Percentiles rank a stretch among this genome's conserved stretches.
phyloP scores from a whole-genome alignment of 2,329 filamentous ascomycete genomes.

The Lomentospora prolificans region DNA sequence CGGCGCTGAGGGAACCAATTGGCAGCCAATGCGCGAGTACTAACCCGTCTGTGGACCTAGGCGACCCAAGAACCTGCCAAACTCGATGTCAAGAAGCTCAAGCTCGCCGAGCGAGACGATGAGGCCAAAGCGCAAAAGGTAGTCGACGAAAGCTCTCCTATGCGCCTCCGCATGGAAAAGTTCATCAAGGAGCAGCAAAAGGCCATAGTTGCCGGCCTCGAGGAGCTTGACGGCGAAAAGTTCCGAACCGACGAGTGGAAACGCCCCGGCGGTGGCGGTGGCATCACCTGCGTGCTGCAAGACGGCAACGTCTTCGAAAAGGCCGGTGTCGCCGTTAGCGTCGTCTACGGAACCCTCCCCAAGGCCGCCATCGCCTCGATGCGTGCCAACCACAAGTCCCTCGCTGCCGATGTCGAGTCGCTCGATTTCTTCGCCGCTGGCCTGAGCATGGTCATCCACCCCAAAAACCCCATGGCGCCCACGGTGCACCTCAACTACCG shows the following conservation, averaged over 20 bases:
- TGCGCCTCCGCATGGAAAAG: slow-evolving; percentile 96
- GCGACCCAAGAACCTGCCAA: slow-evolving; percentile 29
- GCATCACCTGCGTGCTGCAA: slow-evolving; percentile 89
- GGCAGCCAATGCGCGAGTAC: slow-evolving; percentile 2
- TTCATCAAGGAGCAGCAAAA: slow-evolving; percentile 91
- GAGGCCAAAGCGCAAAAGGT: slow-evolving; percentile 61
- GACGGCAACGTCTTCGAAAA: slow-evolving; percentile 98
- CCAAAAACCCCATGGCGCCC: slow-evolving; percentile 89
- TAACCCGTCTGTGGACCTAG: slow-evolving; percentile 21
- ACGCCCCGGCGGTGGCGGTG: slow-evolving; percentile 82
- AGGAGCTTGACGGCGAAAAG: slow-evolving; percentile 70
- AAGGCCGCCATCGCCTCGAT: slow-evolving; percentile 84
- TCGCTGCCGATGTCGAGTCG: slow-evolving; percentile 61
- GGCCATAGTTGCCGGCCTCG: slow-evolving; percentile 73
- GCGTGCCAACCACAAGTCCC: slow-evolving; percentile 87
- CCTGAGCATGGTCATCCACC: slow-evolving; percentile 86
- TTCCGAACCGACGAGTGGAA: slow-evolving; percentile 84
- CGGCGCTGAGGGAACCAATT: not conserved
- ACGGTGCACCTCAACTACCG: slow-evolving; percentile 98
- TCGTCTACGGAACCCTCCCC: slow-evolving; percentile 87
- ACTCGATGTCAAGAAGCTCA: slow-evolving; percentile 59
- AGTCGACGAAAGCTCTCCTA: slow-evolving; percentile 70
- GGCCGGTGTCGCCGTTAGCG: slow-evolving; percentile 86
- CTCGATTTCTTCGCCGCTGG: slow-evolving; percentile 94
- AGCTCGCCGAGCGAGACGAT: slow-evolving; percentile 77